phyloP scores from a whole-genome alignment of 495 filamentous ascomycete genomes.

The Cairneyella variabilis region DNA sequence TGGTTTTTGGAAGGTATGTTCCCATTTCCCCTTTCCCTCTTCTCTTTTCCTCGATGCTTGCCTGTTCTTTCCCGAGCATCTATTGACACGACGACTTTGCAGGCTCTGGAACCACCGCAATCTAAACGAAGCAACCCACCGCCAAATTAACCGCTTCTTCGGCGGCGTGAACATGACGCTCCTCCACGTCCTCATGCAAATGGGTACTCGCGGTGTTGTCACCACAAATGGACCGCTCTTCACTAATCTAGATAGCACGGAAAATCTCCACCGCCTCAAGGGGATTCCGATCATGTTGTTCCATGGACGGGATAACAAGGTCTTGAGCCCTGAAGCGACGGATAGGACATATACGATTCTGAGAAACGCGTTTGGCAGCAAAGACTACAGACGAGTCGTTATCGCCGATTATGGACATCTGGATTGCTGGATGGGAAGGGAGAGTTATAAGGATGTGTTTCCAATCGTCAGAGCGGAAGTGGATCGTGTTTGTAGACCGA shows the following conservation, averaged over 20 bases:
- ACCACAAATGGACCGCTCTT: slow-evolving; percentile 45
- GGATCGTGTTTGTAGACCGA: slow-evolving; percentile 36
- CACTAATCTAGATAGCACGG: slow-evolving; percentile 40
- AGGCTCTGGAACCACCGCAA: slow-evolving; percentile 57
- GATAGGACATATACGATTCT: slow-evolving; percentile 54
- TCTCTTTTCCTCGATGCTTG: too few relatives aligned
- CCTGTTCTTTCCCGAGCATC: too few relatives aligned
- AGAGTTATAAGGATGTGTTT: slow-evolving; percentile 60
- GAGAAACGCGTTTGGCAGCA: slow-evolving; percentile 46
- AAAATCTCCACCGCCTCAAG: slow-evolving; percentile 47
- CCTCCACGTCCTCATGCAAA: slow-evolving; percentile 53
- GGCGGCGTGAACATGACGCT: slow-evolving; percentile 58
- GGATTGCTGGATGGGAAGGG: slow-evolving; percentile 63
- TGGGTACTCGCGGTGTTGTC: slow-evolving; percentile 49
- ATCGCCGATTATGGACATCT: slow-evolving; percentile 64
- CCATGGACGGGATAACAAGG: slow-evolving; percentile 55
- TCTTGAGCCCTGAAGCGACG: slow-evolving; percentile 55
- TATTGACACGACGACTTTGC: too few relatives aligned
- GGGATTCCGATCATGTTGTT: slow-evolving; percentile 57
- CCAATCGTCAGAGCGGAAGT: slow-evolving; percentile 54
- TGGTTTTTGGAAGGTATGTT: slow-evolving; percentile 57
- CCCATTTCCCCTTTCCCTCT: not conserved
- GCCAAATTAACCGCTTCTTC: slow-evolving; percentile 58
- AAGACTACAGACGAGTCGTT: slow-evolving; percentile 47
- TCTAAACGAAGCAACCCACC: slow-evolving; percentile 60